phyloP scores from a whole-genome alignment of 768 basidiomycete species.

The Lentinula guzmanii region DNA sequence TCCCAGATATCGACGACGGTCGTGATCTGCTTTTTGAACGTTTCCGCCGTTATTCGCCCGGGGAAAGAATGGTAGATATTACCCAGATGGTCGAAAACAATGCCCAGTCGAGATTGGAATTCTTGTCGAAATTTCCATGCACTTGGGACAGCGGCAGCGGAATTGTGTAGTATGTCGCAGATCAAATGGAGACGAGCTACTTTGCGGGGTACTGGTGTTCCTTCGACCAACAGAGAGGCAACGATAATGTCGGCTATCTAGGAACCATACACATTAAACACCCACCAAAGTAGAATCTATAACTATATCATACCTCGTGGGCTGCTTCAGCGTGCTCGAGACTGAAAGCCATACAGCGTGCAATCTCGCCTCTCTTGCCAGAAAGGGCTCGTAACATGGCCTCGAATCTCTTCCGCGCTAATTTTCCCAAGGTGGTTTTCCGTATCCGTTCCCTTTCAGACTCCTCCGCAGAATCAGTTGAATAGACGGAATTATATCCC shows the following conservation, averaged over 20 bases:
- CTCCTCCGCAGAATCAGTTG: constrained; percentile 92
- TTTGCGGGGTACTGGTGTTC: constrained; percentile 97
- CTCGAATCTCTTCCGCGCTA: constrained; percentile 83
- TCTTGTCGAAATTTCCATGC: constrained; percentile 98
- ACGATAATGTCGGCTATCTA: constrained; percentile 91
- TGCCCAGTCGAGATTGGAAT: constrained; percentile 86
- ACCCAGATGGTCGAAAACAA: constrained; percentile 93
- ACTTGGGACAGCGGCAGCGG: constrained; percentile 86
- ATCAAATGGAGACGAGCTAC: constrained; percentile 92
- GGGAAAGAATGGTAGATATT: constrained; percentile 95
- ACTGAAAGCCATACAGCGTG: constrained; percentile 95
- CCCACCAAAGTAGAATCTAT: neutral
- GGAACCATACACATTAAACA: neutral
- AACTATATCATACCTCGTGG: constrained; percentile 54
- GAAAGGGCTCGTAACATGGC: constrained; percentile 83
- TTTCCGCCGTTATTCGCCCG: constrained; percentile 92
- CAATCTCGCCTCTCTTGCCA: constrained; percentile 85
- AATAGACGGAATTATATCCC: constrained; percentile 86
- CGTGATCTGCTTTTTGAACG: constrained; percentile 90
- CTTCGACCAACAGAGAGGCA: constrained; percentile 79
- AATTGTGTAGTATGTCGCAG: constrained; percentile 97
- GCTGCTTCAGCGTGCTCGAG: constrained; percentile 96
- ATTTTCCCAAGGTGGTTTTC: constrained; percentile 71
- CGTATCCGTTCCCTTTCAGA: constrained; percentile 79
- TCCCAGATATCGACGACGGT: constrained; percentile 95